phyloP scores from a whole-genome alignment of 2,329 filamentous ascomycete genomes.

The Pestalotiopsis sp. region DNA sequence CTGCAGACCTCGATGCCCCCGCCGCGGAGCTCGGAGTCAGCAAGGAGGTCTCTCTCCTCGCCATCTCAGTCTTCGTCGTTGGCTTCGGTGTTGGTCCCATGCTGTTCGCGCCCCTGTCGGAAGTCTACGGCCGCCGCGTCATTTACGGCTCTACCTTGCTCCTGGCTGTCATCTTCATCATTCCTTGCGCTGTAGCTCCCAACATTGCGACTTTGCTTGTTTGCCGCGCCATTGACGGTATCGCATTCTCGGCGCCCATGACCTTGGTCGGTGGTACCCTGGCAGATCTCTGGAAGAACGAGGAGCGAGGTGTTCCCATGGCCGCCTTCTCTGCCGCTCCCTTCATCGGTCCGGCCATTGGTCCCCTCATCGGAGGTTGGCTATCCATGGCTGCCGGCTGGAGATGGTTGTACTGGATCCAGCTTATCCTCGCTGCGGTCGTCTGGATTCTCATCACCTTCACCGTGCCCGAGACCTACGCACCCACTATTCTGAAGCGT shows the following conservation, averaged over 20 bases:
- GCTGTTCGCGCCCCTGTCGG: slow-evolving; percentile 77
- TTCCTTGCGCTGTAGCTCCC: slow-evolving; percentile 75
- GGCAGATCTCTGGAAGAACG: slow-evolving; percentile 81
- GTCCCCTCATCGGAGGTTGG: slow-evolving; percentile 77
- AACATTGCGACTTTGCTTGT: slow-evolving; percentile 79
- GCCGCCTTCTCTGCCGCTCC: slow-evolving; percentile 82
- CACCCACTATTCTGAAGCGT: slow-evolving; percentile 72
- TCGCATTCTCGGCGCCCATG: slow-evolving; percentile 85
- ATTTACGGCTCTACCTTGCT: slow-evolving; percentile 74
- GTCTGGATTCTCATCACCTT: slow-evolving; percentile 80
- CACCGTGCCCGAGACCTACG: slow-evolving; percentile 89
- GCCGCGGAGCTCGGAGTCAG: slow-evolving; percentile 67
- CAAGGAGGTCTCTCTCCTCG: slow-evolving; percentile 72
- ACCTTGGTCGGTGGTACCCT: slow-evolving; percentile 82
- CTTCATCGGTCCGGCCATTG: slow-evolving; percentile 79
- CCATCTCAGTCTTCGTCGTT: slow-evolving; percentile 76
- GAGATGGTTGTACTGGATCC: slow-evolving; percentile 88
- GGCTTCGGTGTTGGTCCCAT: slow-evolving; percentile 84
- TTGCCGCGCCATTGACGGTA: slow-evolving; percentile 77
- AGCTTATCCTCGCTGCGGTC: slow-evolving; percentile 72
- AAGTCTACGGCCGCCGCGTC: slow-evolving; percentile 71
- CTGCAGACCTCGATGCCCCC: slow-evolving; percentile 71
- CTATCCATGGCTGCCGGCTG: slow-evolving; percentile 71
- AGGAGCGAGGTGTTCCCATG: slow-evolving; percentile 86
- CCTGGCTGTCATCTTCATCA: slow-evolving; percentile 76